Percentiles rank a stretch among this genome's conserved stretches.
Conservation (phyloP, 805 yeast species). For the Pichia scutulata region DNA sequence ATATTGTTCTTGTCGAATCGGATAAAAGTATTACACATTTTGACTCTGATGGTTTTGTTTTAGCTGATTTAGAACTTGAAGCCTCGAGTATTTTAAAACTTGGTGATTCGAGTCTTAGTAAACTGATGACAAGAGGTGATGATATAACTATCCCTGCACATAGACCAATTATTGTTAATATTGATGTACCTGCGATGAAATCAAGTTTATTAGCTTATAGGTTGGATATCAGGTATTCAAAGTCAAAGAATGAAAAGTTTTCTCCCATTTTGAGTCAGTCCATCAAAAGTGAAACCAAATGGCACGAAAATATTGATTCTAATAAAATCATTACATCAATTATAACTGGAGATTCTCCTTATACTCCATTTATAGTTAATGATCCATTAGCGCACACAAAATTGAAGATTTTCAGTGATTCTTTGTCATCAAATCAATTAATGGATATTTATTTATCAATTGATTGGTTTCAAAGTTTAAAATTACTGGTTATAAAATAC, state of each 20-base stretch:
- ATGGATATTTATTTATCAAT: constrained; percentile 38
- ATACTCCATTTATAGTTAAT: constrained; percentile 22
- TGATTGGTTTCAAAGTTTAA: constrained; percentile 54
- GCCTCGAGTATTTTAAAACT: constrained; percentile 18
- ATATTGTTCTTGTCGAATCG: constrained; percentile 40
- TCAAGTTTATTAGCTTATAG: constrained; percentile 52
- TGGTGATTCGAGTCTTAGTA: constrained; percentile 30
- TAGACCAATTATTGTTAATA: constrained; percentile 37
- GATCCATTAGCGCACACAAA: constrained; percentile 24
- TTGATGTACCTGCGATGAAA: constrained; percentile 51
- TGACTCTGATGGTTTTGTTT: constrained; percentile 25
- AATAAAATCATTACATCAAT: constrained; percentile 33
- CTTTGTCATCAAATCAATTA: constrained; percentile 26
- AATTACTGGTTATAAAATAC: constrained; percentile 65
- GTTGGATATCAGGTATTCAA: constrained; percentile 25
- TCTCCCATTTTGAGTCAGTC: constrained; percentile 65
- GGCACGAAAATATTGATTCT: constrained; percentile 51
- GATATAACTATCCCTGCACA: constrained; percentile 34
- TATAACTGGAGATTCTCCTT: constrained; percentile 64
- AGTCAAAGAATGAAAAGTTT: constrained; percentile 31
- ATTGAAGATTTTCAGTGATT: constrained; percentile 43
- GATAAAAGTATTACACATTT: constrained; percentile 9
- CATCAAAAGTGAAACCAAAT: constrained; percentile 65
- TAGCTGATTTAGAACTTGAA: constrained; percentile 30
- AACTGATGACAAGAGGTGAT: constrained; percentile 32